A percentile compares a stretch with the other conserved stretches of the same genome.
Conservation (phyloP, 768 basidiomycete genomes). For the Termitomyces sp. region DNA sequence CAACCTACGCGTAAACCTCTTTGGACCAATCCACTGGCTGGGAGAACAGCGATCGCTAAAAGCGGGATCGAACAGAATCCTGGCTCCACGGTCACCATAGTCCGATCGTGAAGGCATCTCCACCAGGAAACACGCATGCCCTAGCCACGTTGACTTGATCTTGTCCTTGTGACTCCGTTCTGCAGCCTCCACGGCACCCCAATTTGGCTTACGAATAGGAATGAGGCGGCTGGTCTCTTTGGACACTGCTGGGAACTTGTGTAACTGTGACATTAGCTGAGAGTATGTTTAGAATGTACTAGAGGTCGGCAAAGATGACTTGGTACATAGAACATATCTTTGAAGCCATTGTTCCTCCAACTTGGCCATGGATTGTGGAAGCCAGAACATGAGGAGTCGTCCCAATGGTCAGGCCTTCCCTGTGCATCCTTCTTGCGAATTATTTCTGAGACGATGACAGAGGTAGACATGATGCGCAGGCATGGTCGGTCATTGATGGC, state of each 20-base stretch:
- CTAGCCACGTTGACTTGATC: constrained; percentile 51
- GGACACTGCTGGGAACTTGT: constrained; percentile 8
- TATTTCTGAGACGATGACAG: neutral
- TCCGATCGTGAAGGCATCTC: constrained; percentile 36
- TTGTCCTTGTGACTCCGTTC: constrained; percentile 23
- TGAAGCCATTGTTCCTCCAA: constrained; percentile 10
- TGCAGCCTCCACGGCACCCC: constrained; percentile 24
- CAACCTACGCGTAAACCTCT: constrained; percentile 42
- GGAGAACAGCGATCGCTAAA: constrained; percentile 52
- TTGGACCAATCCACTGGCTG: constrained; percentile 38
- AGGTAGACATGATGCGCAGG: neutral
- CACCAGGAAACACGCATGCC: constrained; percentile 50
- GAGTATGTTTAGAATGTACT: neutral
- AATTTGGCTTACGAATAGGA: constrained; percentile 32
- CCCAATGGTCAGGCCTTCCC: constrained; percentile 23
- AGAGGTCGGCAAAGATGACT: neutral
- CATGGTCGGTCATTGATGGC: neutral
- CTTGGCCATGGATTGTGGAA: constrained; percentile 28
- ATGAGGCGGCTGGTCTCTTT: constrained; percentile 16
- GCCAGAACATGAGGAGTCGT: constrained; percentile 15
- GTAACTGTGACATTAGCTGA: neutral
- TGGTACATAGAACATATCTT: constrained; percentile 13
- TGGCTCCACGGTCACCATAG: constrained; percentile 28
- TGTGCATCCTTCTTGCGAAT: neutral
- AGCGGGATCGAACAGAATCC: constrained; percentile 50